Conservation (phyloP, 805 yeast species). For the Maudiozyma saulgeensis region DNA sequence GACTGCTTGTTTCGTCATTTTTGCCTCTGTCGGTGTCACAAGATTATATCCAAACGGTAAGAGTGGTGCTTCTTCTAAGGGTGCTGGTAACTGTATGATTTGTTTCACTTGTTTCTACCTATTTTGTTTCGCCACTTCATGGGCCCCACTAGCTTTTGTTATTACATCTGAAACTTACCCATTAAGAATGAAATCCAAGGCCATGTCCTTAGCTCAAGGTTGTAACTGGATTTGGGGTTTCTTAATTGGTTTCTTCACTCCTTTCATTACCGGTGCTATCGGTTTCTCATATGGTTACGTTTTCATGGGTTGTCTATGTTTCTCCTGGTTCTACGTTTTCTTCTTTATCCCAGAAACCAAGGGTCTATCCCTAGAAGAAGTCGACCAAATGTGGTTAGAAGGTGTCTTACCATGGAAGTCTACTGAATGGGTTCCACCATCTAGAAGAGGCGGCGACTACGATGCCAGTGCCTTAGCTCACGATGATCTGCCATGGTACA, state of each 20-base stretch:
- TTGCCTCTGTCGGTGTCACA: slow-evolving; percentile 53
- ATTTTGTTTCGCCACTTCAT: slow-evolving; percentile 61
- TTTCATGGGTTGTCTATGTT: slow-evolving; percentile 47
- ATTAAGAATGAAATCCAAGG: slow-evolving; percentile 54
- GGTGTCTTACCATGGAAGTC: slow-evolving; percentile 37
- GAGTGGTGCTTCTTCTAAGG: slow-evolving; percentile 32
- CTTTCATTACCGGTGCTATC: slow-evolving; percentile 53
- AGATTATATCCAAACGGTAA: slow-evolving; percentile 32
- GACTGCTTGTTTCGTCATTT: slow-evolving; percentile 37
- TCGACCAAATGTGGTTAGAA: slow-evolving; percentile 47
- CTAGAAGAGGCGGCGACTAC: slow-evolving; percentile 18
- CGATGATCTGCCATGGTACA: slow-evolving; percentile 17
- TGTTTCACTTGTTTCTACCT: slow-evolving; percentile 59
- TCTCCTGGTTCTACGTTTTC: slow-evolving; percentile 51
- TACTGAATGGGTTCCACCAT: slow-evolving; percentile 40
- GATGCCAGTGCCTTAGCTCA: slow-evolving; percentile 13
- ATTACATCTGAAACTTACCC: slow-evolving; percentile 61
- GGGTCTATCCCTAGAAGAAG: slow-evolving; percentile 73
- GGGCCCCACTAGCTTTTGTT: slow-evolving; percentile 63
- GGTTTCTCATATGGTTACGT: slow-evolving; percentile 63
- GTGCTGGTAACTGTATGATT: slow-evolving; percentile 63
- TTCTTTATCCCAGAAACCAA: slow-evolving; percentile 66
- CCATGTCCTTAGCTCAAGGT: slow-evolving; percentile 48
- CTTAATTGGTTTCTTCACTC: slow-evolving; percentile 59
- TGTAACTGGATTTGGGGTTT: slow-evolving; percentile 61